Conservation (phyloP, 345 rosid species). For the Lepidium africanum region DNA sequence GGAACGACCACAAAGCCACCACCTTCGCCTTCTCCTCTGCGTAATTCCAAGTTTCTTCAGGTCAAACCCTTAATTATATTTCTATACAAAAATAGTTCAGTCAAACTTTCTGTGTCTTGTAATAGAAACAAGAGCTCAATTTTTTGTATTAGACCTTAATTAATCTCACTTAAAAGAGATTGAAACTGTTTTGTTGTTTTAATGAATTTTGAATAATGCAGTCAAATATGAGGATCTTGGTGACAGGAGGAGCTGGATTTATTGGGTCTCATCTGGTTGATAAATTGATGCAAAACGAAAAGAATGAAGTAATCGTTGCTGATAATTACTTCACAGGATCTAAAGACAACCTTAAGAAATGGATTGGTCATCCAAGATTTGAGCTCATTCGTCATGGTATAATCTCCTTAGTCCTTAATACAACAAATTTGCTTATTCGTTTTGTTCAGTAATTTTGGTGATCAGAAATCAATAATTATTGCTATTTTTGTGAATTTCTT, state of each 20-base stretch:
- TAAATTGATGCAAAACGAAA: slow-evolving; percentile 81
- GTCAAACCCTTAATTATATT: slow-evolving; percentile 22
- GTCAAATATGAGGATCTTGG: slow-evolving; percentile 93
- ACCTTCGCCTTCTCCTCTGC: slow-evolving; percentile 85
- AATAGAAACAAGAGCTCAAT: background rate
- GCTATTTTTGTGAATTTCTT: background rate
- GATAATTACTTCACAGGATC: slow-evolving; percentile 96
- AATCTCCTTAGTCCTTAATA: slow-evolving; percentile 7
- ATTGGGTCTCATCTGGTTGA: slow-evolving; percentile 93
- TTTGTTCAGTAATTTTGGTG: too few species aligned
- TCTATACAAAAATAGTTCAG: too few species aligned
- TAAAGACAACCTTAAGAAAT: slow-evolving; percentile 73
- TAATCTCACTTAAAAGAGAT: background rate
- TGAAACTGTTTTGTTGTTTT: background rate
- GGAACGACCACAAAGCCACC: slow-evolving; percentile 65
- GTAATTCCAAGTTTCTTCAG: slow-evolving; percentile 86
- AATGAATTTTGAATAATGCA: slow-evolving; percentile 22
- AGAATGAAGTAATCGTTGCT: slow-evolving; percentile 81
- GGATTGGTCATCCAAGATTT: slow-evolving; percentile 95
- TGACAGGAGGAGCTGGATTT: slow-evolving; percentile 94
- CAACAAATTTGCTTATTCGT: background rate
- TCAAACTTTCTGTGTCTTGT: background rate
- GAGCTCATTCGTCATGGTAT: slow-evolving; percentile 93
- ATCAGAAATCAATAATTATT: too few species aligned
- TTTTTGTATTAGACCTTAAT: background rate